Evolutionary conservation across 2,329 filamentous ascomycete species (phyloP), one percentile per base, ranked within the genome.

Genomic region (Aureobasidium sp.): DNA sequence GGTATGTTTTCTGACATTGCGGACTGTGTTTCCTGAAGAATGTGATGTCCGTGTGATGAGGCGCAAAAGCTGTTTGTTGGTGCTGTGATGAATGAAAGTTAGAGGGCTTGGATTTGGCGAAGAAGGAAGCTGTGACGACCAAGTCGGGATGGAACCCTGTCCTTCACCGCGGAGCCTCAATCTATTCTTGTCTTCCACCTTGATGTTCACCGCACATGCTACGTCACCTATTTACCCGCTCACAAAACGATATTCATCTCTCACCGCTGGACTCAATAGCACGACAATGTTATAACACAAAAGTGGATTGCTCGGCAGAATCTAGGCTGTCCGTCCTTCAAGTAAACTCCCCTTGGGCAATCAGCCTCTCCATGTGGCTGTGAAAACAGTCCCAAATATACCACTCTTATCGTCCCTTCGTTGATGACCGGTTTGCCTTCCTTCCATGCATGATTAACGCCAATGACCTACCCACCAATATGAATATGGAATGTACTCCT

Each of bases 1-100:
- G 91, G 91, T 68, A 89, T 90, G 70, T 87, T 86, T 77, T 90
- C 90, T 62, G 91, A 95, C 91, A 96, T 96, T 14, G 3, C 32
- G 36, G 16, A 5, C 41, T 11, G 9, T 8, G 9, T 13, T 5
- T 13, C 11, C 13, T 10, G 16, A 1, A 30, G 47, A 8, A 16
- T 25, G 14, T 54, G 25, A 14, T 54, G 25, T 6, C 5, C n/a
- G n/a, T n/a, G 50, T 25, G 16, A 16, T 29, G 21, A 32, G 13
- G 37, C 5, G 10, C 14, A n/a, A n/a, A n/a, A n/a, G n/a, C n/a
- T n/a, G 21, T 21, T 21, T 21, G 21, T 21, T 21, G 21, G 21
- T 21, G n/a, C n/a, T n/a, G n/a, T n/a, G n/a, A n/a, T n/a, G n/a
- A n/a, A n/a, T n/a, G n/a, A n/a, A n/a, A n/a, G n/a, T n/a, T n/a